phyloP scores from a whole-genome alignment of 306 rosid genomes.

The Sechiopsis laciniata region DNA sequence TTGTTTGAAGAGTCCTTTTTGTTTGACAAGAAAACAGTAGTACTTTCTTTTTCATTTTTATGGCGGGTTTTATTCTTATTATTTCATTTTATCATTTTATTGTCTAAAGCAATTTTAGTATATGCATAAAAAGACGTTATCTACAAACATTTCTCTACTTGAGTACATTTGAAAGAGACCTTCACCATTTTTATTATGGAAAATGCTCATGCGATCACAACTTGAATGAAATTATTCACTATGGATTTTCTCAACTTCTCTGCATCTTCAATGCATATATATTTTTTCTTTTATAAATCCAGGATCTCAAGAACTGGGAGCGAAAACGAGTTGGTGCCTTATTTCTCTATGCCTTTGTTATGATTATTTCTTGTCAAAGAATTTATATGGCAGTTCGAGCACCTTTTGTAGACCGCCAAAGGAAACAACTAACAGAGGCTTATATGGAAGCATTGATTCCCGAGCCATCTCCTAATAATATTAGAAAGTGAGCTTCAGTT shows the following conservation, averaged over 20 bases:
- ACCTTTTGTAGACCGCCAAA: constrained; percentile 50
- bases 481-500: constrained; percentile 44
- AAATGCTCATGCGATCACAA: not conserved
- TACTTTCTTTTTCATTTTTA: not conserved
- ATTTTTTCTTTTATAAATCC: not conserved
- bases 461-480: constrained; percentile 70
- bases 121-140: not conserved
- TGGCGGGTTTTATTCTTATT: not conserved
- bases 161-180: not conserved
- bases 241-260: constrained; percentile 15
- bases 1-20: not conserved
- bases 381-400: constrained; percentile 48
- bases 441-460: constrained; percentile 95
- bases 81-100: not conserved
- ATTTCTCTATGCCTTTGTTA: constrained; percentile 48
- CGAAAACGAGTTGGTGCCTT: constrained; percentile 61
- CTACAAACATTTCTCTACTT: not conserved
- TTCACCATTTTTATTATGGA: not conserved
- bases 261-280: constrained; percentile 1
- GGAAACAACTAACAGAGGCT: constrained; percentile 70
- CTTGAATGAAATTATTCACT: not conserved
- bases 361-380: constrained; percentile 58
- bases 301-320: constrained; percentile 82
- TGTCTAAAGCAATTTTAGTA: not conserved
- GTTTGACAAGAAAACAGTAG: not conserved